phyloP scores from a whole-genome alignment of 2,329 filamentous ascomycete genomes.

The Colletotrichum sp. region DNA sequence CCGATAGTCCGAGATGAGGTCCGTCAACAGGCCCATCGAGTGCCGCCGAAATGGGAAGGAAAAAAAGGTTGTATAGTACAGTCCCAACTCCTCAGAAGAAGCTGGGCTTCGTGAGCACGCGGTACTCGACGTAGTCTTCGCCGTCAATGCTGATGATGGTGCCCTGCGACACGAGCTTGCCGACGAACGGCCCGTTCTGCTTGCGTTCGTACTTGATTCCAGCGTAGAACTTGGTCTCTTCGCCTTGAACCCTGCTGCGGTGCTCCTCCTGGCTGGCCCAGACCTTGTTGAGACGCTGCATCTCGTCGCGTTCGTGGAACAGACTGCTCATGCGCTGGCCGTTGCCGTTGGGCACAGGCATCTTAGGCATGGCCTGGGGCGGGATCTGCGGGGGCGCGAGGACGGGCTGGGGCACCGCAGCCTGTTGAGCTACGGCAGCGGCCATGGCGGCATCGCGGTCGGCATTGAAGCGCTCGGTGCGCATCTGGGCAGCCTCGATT shows the following conservation, averaged over 20 bases:
- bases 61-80: background rate
- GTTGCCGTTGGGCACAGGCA: slow-evolving; percentile 2
- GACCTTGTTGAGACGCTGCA: slow-evolving; percentile 59
- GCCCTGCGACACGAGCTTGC: slow-evolving; percentile 67
- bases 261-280: slow-evolving; percentile 60
- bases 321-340: slow-evolving; percentile 9
- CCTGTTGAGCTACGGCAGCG: background rate
- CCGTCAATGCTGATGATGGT: slow-evolving; percentile 69
- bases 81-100: slow-evolving; percentile 51
- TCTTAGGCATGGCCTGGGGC: slow-evolving; percentile 5
- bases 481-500: slow-evolving; percentile 55
- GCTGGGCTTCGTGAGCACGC: slow-evolving; percentile 66
- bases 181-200: slow-evolving; percentile 63
- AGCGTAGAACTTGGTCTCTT: slow-evolving; percentile 62
- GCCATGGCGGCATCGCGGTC: slow-evolving; percentile 44
- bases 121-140: slow-evolving; percentile 71
- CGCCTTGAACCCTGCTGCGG: slow-evolving; percentile 44
- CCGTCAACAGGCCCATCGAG: background rate
- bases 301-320: slow-evolving; percentile 53
- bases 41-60: background rate
- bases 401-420: background rate
- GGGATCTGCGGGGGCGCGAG: background rate
- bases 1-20: background rate
- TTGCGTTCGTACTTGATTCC: slow-evolving; percentile 70
- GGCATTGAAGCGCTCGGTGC: slow-evolving; percentile 53